phyloP scores from a whole-genome alignment of 768 basidiomycete species.

The Serendipita sp. region DNA sequence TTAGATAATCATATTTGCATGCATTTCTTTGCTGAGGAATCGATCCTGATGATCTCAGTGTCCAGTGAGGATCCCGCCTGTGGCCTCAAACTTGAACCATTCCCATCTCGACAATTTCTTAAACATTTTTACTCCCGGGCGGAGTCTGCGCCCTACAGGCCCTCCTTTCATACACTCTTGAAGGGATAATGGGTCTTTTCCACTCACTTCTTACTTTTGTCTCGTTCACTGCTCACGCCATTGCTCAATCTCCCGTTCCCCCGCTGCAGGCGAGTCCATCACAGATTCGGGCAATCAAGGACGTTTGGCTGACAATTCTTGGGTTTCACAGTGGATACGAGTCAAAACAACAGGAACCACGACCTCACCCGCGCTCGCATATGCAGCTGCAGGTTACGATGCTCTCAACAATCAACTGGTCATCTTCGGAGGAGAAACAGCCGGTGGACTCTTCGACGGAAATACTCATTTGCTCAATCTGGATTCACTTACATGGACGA shows the following conservation, averaged over 20 bases:
- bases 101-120: not conserved
- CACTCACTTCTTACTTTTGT: too few relatives aligned
- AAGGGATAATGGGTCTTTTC: too few relatives aligned
- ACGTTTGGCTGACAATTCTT: not conserved
- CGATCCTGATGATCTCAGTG: too few relatives aligned
- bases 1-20: too few relatives aligned
- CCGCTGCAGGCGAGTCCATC: not conserved
- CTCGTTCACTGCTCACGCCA: not conserved
- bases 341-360: not conserved
- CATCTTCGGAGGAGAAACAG: conserved; percentile 13
- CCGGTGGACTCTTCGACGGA: conserved; percentile 11
- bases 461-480: conserved; percentile 39
- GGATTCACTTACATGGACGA: conserved; percentile 43
- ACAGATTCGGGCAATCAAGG: too few relatives aligned
- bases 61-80: too few relatives aligned
- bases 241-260: not conserved
- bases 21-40: too few relatives aligned
- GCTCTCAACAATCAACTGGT: conserved; percentile 9
- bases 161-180: too few relatives aligned
- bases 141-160: too few relatives aligned
- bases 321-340: not conserved
- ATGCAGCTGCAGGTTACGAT: conserved; percentile 9
- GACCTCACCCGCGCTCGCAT: not conserved
- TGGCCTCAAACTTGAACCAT: not conserved
- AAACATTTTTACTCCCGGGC: too few relatives aligned